A percentile compares a stretch with the other conserved stretches of the same genome.
phyloP scores from a whole-genome alignment of 2,329 filamentous ascomycete species.

The Penicillium rolfsii region DNA sequence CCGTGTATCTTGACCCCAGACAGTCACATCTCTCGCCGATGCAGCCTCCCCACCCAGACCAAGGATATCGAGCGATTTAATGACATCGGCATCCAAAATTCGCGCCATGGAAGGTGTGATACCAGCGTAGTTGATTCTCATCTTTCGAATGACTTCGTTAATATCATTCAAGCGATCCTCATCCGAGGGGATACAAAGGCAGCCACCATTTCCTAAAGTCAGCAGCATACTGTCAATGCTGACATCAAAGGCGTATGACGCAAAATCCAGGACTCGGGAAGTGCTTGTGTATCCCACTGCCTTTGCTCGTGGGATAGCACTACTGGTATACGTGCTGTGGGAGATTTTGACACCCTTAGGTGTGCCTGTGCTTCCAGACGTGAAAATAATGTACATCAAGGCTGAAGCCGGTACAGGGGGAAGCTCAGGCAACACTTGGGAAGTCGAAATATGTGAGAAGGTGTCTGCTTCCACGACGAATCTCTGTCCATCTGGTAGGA shows the following conservation, averaged over 20 bases:
- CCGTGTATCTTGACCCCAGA: constrained; percentile 47
- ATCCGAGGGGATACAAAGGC: constrained; percentile 61
- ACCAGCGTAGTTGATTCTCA: constrained; percentile 59
- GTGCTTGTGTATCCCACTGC: constrained; percentile 55
- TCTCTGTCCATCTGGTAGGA: constrained; percentile 37
- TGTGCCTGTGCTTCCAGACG: constrained; percentile 57
- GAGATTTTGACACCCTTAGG: constrained; percentile 64
- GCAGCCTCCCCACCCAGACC: constrained; percentile 52
- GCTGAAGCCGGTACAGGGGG: constrained; percentile 35
- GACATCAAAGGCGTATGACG: constrained; percentile 59
- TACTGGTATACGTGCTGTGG: constrained; percentile 62
- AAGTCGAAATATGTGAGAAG: constrained; percentile 22
- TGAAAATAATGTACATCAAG: constrained; percentile 64
- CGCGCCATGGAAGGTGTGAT: constrained; percentile 64
- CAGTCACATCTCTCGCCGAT: constrained; percentile 45
- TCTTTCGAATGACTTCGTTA: constrained; percentile 52
- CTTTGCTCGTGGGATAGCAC: constrained; percentile 56
- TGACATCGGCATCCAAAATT: constrained; percentile 47
- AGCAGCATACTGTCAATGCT: constrained; percentile 59
- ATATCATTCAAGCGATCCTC: constrained; percentile 55
- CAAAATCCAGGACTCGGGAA: constrained; percentile 65
- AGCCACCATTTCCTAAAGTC: constrained; percentile 60
- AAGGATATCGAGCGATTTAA: constrained; percentile 47
- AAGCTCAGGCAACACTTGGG: not conserved
- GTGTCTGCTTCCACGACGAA: constrained; percentile 34